These are phyloP conservation scores for Periconia sp. DNA, from an alignment of 2,329 filamentous ascomycete species.

Conservation along the genomic window DNA sequence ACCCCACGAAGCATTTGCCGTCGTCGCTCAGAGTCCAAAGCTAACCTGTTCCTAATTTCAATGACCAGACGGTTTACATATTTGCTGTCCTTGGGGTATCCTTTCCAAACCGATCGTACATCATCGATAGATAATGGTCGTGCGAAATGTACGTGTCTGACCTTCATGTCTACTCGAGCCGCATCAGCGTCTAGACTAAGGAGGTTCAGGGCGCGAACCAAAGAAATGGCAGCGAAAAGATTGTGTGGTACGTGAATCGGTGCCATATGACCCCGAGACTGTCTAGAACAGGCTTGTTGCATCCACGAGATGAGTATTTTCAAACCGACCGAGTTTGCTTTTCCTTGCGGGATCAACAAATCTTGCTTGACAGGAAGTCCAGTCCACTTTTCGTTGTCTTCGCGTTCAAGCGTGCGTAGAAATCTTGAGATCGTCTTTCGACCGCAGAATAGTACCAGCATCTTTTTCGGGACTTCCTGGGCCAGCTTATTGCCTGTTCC, in stretches of 20 bases:
- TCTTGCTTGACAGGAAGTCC: constrained; percentile 9
- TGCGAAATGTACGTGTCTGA: constrained; percentile 12
- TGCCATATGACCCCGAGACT: constrained; percentile 12
- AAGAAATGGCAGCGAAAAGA: constrained; percentile 22
- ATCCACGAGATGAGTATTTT: constrained; percentile 26
- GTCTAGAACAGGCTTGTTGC: constrained; percentile 17
- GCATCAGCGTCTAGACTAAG: constrained; percentile 23
- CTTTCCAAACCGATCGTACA: constrained; percentile 22
- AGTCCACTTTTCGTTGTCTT: constrained; percentile 5
- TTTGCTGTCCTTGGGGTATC: constrained; percentile 16
- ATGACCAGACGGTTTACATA: constrained; percentile 21
- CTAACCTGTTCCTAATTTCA: not conserved
- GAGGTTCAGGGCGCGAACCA: constrained; percentile 19
- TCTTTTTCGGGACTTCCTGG: constrained; percentile 6
- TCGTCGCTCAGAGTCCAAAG: not conserved
- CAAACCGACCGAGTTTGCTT: constrained; percentile 13
- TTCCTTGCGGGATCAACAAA: constrained; percentile 13
- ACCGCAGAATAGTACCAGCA: constrained; percentile 9
- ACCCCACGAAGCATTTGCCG: not conserved
- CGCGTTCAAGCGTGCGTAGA: constrained; percentile 11
- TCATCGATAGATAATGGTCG: constrained; percentile 18
- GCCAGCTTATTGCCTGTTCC: not conserved
- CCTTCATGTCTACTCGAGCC: constrained; percentile 15
- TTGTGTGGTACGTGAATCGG: constrained; percentile 18
- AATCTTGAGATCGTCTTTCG: not conserved